phyloP scores from a whole-genome alignment of 202 grass and related monocot species.

The Hordeum pubiflorum region DNA sequence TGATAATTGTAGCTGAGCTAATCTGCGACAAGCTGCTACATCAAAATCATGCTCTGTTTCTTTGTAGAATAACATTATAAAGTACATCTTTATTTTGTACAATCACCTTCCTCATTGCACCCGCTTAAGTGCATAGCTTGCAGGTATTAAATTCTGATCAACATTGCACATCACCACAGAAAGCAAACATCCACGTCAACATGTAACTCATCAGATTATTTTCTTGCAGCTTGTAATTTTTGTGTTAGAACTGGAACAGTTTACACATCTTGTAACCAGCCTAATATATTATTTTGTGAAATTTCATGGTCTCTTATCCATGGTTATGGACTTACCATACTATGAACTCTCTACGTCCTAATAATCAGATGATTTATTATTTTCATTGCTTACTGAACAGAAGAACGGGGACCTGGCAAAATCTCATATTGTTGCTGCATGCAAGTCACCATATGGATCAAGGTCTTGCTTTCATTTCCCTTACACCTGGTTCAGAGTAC shows the following conservation, averaged over 20 bases:
- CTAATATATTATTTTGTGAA: not conserved
- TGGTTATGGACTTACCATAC: not conserved
- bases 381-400: slow-evolving; percentile 27
- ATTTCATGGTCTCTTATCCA: not conserved
- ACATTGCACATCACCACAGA: not conserved
- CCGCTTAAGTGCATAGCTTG: not conserved
- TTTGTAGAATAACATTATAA: not conserved
- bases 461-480: slow-evolving; percentile 35
- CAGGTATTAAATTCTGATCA: not conserved
- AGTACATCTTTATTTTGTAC: not conserved
- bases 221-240: not conserved
- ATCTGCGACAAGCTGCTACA: not conserved
- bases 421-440: slow-evolving; percentile 61
- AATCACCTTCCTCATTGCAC: not conserved
- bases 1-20: not conserved
- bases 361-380: not conserved
- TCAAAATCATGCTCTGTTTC: not conserved
- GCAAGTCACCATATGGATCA: slow-evolving; percentile 79
- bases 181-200: not conserved
- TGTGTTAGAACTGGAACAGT: not conserved
- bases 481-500: not conserved
- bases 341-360: not conserved
- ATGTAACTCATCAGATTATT: not conserved
- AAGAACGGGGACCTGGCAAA: slow-evolving; percentile 56
- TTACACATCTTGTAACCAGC: not conserved